Evolutionary conservation across 2,329 filamentous ascomycete genomes (phyloP).

Genomic region (Pseudophaeomoniella oleicola): DNA sequence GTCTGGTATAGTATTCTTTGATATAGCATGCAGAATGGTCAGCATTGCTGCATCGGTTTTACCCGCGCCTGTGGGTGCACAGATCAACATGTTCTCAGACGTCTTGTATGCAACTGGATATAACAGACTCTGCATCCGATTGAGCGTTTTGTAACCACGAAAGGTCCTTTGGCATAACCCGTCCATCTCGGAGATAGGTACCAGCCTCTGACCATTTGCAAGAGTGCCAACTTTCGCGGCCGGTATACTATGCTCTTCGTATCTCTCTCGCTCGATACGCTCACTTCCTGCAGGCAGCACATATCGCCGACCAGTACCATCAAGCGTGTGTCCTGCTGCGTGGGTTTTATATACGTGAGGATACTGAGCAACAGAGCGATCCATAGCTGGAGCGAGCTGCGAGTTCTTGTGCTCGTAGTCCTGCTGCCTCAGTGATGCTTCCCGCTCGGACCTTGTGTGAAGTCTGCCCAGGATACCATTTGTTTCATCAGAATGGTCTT

Average conservation of each 20-base stretch:
- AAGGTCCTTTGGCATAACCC: conserved; percentile 84
- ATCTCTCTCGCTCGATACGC: conserved; percentile 57
- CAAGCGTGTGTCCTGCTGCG: conserved; percentile 73
- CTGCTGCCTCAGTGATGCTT: conserved; percentile 59
- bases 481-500: conserved; percentile 17
- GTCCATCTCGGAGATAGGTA: conserved; percentile 72
- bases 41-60: conserved; percentile 98
- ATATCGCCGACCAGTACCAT: conserved; percentile 66
- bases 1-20: conserved; percentile 69
- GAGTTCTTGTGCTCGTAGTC: conserved; percentile 76
- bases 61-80: conserved; percentile 92
- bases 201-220: conserved; percentile 56
- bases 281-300: conserved; percentile 63
- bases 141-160: conserved; percentile 81
- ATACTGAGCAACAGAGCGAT: conserved; percentile 60
- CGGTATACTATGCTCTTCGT: conserved; percentile 81
- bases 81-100: conserved; percentile 97
- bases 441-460: conserved; percentile 61
- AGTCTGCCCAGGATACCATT: conserved; percentile 41
- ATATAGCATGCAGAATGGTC: conserved; percentile 79
- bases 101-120: conserved; percentile 92
- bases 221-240: conserved; percentile 65
- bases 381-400: conserved; percentile 53
- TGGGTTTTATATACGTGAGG: conserved; percentile 86
- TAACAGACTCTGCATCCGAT: conserved; percentile 95